phyloP scores from a whole-genome alignment of 352 stramenopile species.

The Blastocystis sp. region DNA sequence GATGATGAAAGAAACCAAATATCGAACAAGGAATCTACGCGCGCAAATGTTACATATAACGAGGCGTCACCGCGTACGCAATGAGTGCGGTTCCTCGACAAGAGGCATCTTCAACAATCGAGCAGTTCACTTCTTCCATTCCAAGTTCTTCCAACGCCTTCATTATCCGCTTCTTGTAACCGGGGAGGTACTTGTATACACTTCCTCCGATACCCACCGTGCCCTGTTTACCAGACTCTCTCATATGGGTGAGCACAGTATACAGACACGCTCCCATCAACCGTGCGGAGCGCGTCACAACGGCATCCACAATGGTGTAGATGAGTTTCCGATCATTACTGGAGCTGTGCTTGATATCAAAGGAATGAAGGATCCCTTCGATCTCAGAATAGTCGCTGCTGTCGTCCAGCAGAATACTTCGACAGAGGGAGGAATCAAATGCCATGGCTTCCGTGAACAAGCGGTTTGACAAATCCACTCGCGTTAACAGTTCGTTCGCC shows the following conservation, averaged over 20 bases:
- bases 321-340: conserved; percentile 58
- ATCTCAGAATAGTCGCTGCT: neutral
- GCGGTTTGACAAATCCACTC: neutral
- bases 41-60: neutral
- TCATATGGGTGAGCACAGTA: conserved; percentile 57
- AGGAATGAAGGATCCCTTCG: conserved; percentile 11
- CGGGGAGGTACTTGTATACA: conserved; percentile 60
- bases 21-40: neutral
- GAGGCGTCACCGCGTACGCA: conserved; percentile 15
- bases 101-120: conserved; percentile 57
- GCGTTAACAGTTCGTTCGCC: conserved; percentile 12
- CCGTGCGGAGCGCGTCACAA: conserved; percentile 58
- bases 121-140: conserved; percentile 50
- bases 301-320: conserved; percentile 58
- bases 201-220: conserved; percentile 61
- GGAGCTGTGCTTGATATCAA: neutral
- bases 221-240: conserved; percentile 34
- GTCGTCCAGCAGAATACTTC: conserved; percentile 37
- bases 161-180: conserved; percentile 53
- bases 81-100: conserved; percentile 58
- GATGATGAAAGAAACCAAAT: no score
- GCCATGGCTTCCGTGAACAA: conserved; percentile 6
- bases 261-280: conserved; percentile 59
- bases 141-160: conserved; percentile 56
- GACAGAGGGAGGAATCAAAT: conserved; percentile 12